Conservation (phyloP, 2,329 filamentous ascomycete species). For the Colletotrichum phormii region DNA sequence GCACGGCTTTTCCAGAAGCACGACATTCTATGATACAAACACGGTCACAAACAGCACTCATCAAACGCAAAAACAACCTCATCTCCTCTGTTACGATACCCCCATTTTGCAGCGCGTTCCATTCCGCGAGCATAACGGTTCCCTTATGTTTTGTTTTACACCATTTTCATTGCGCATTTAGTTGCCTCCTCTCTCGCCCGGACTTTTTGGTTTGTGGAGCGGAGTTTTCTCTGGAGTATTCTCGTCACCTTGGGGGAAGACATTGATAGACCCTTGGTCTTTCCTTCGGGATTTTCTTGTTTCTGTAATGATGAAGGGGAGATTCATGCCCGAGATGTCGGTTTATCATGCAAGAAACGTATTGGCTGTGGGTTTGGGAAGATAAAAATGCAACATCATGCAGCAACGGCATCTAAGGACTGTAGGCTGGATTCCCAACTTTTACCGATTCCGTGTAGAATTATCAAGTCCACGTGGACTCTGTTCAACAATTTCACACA, state of each 20-base stretch:
- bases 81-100: constrained; percentile 38
- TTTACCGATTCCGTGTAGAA: background rate
- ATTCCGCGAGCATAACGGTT: constrained; percentile 16
- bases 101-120: constrained; percentile 31
- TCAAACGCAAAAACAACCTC: constrained; percentile 8
- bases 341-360: background rate
- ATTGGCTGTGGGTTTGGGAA: background rate
- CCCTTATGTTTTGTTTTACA: background rate
- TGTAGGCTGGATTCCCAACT: background rate
- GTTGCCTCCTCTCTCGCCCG: background rate
- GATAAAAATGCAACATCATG: background rate
- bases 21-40: constrained; percentile 57
- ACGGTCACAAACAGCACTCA: background rate
- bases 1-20: constrained; percentile 65
- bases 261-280: background rate
- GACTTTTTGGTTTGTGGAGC: background rate
- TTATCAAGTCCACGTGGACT: background rate
- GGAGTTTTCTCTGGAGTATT: background rate
- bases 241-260: constrained; percentile 11
- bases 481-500: too few relatives aligned
- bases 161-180: constrained; percentile 6
- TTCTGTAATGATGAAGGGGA: background rate
- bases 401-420: background rate
- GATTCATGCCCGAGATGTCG: background rate
- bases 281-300: background rate